Conservation (phyloP, 306 rosid species). For the Citrullus amarus region DNA sequence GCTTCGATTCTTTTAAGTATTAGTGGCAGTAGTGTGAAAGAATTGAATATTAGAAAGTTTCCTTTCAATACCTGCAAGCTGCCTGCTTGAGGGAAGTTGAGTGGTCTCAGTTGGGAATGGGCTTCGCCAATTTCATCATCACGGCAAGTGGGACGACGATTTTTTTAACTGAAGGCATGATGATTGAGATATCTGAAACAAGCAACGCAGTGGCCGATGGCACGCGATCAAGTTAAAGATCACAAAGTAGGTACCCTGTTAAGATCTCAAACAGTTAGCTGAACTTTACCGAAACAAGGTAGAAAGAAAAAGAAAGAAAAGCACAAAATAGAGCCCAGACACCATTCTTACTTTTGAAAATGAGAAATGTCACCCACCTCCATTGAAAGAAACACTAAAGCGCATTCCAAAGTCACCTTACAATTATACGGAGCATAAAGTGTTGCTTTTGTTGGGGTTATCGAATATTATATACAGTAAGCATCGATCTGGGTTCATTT, state of each 20-base stretch:
- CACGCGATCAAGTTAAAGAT: not conserved
- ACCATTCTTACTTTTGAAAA: not conserved
- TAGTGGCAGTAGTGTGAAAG: not conserved
- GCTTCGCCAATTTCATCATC: not conserved
- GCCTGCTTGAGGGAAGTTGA: not conserved
- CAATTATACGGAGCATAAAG: not conserved
- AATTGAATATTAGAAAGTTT: not conserved
- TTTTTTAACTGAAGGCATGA: not conserved
- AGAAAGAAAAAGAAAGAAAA: not conserved
- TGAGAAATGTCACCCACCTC: conserved; percentile 2
- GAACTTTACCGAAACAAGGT: not conserved
- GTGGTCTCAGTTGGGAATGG: not conserved
- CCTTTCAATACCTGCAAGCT: conserved; percentile 4
- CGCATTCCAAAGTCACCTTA: conserved; percentile 2
- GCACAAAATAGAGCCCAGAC: not conserved
- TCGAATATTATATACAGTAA: not conserved
- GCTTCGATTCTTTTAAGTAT: not conserved
- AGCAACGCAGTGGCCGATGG: not conserved
- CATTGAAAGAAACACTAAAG: conserved; percentile 4
- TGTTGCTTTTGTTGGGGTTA: conserved; percentile 1
- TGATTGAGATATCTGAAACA: conserved; percentile 3
- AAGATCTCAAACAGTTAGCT: not conserved
- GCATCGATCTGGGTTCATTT: not conserved
- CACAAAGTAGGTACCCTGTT: not conserved
- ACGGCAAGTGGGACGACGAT: not conserved